Evolutionary conservation across 1,139 yeast species (phyloP).

Genomic region (Geotrichum bryndzae): DNA sequence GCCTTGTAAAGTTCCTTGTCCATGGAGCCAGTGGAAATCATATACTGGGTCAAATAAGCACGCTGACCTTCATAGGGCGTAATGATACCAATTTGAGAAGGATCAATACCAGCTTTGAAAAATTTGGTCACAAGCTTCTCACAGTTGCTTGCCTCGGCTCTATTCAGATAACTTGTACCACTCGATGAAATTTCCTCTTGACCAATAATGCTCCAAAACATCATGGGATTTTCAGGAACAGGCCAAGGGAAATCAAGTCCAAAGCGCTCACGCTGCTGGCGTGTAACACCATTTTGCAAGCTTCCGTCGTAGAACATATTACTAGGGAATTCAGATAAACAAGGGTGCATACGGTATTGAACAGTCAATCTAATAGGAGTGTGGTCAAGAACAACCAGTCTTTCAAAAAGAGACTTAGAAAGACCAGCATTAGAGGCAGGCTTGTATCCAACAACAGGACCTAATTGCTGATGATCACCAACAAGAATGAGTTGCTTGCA

Average conservation of each 20-base stretch:
- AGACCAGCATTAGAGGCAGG: constrained; percentile 83
- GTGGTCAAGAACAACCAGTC: constrained; percentile 78
- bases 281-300: constrained; percentile 83
- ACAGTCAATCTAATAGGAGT: constrained; percentile 82
- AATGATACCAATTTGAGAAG: constrained; percentile 82
- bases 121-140: constrained; percentile 71
- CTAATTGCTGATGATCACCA: constrained; percentile 94
- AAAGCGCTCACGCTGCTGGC: constrained; percentile 56
- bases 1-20: constrained; percentile 56
- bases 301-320: constrained; percentile 92
- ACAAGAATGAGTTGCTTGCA: constrained; percentile 84
- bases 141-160: constrained; percentile 88
- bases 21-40: constrained; percentile 67
- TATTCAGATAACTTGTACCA: constrained; percentile 80
- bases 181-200: constrained; percentile 79
- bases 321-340: constrained; percentile 78
- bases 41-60: constrained; percentile 71
- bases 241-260: constrained; percentile 85
- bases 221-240: constrained; percentile 72
- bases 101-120: constrained; percentile 72
- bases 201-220: constrained; percentile 91
- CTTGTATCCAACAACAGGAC: constrained; percentile 79
- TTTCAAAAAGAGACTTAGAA: constrained; percentile 77
- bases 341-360: constrained; percentile 94
- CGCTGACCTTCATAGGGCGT: constrained; percentile 96